A percentile compares a stretch with the other conserved stretches of the same genome.
Conservation (phyloP, 2,329 filamentous ascomycete genomes). For the Volutella citrinella region DNA sequence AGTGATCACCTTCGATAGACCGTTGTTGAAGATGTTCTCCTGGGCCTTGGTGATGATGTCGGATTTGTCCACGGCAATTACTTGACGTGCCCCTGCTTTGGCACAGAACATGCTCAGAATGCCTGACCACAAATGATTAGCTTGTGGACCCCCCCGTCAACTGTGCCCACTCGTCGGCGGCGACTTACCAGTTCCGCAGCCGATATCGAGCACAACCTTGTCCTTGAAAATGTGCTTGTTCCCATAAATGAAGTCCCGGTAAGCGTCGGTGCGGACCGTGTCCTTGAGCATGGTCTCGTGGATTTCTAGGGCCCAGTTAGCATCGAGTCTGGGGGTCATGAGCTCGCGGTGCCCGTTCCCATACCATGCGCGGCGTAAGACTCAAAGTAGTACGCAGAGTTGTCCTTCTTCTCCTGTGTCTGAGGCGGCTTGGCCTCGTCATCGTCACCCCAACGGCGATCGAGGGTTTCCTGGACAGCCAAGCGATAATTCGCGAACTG, state of each 20-base stretch:
- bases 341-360: too few species aligned
- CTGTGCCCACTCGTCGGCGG: too few species aligned
- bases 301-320: conserved; percentile 58
- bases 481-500: conserved; percentile 65
- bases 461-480: conserved; percentile 64
- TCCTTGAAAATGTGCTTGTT: conserved; percentile 84
- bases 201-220: conserved; percentile 87
- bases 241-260: conserved; percentile 91
- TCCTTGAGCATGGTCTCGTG: conserved; percentile 97
- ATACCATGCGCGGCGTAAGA: conserved; percentile 60
- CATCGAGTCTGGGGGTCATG: not conserved
- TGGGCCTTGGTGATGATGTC: conserved; percentile 84
- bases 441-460: conserved; percentile 61
- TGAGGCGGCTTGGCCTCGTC: conserved; percentile 39
- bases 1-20: conserved; percentile 69
- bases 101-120: conserved; percentile 95
- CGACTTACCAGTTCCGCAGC: conserved; percentile 66
- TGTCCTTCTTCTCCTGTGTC: conserved; percentile 29
- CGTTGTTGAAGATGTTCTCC: conserved; percentile 81
- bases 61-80: conserved; percentile 90
- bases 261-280: conserved; percentile 80
- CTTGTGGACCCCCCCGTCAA: too few species aligned
- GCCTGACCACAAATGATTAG: conserved; percentile 39
- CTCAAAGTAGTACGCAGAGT: conserved; percentile 53
- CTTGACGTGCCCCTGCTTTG: conserved; percentile 78